Conservation (phyloP, 2,329 filamentous ascomycete species). For the Fusarium sp. region DNA sequence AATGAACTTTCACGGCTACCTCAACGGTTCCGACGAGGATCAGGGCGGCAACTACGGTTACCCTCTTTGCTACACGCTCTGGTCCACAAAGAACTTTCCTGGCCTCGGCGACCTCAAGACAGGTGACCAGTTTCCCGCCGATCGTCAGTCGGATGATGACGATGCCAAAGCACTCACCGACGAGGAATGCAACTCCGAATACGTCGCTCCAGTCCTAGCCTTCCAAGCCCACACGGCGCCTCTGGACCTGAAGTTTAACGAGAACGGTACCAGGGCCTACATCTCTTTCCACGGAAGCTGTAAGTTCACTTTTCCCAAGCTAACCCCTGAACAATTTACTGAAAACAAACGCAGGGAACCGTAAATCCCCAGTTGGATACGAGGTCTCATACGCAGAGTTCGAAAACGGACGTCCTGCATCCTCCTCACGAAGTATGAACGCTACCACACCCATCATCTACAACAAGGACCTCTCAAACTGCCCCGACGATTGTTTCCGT, state of each 20-base stretch:
- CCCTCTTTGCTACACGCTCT: constrained; percentile 77
- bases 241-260: constrained; percentile 78
- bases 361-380: constrained; percentile 63
- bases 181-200: constrained; percentile 59
- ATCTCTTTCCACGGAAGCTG: constrained; percentile 82
- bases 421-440: constrained; percentile 59
- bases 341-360: constrained; percentile 55
- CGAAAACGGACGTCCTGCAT: constrained; percentile 59
- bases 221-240: constrained; percentile 78
- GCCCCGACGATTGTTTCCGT: constrained; percentile 72
- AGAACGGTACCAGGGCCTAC: constrained; percentile 71
- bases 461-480: constrained; percentile 67
- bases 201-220: constrained; percentile 68
- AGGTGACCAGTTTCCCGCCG: constrained; percentile 65
- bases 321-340: constrained; percentile 2
- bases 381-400: constrained; percentile 61
- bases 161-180: constrained; percentile 58
- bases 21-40: constrained; percentile 56
- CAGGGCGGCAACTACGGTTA: constrained; percentile 76
- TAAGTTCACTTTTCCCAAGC: constrained; percentile 52
- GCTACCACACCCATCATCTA: constrained; percentile 68
- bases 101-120: constrained; percentile 58
- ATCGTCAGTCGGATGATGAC: constrained; percentile 47
- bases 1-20: constrained; percentile 78
- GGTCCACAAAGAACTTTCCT: constrained; percentile 66